Evolutionary conservation across 169 alveolate genomes (phyloP), one percentile per base, ranked within the genome.

Genomic region (Cryptosporidium muris): DNA sequence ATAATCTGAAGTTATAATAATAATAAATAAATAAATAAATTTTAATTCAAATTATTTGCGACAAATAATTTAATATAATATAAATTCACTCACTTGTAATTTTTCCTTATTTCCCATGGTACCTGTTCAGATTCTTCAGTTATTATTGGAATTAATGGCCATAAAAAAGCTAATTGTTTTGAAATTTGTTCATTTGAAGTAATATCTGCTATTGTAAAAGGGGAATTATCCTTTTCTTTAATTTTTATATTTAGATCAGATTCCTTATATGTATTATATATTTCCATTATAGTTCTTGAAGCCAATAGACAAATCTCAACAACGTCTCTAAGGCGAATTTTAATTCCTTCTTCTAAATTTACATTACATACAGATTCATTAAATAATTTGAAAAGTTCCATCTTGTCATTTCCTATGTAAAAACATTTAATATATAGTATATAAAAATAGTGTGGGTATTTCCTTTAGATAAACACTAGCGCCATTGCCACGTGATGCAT

Each of bases 131-230:
- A 63, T 52, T 88, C 91, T 63, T 88, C 91, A 43, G 88, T 62
- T 63, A 88, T 52, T 12, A 88, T 49, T 37, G 91, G 91, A 52
- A 88, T 81, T 80, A 52, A 25, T 3, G 88, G 89, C 80, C 80
- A 88, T 25, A 49, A 43, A 4, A 62, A 68, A n/a, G 16, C 51
- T 11, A 88, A 88, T 8, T 80, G 82, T 11, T 51, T 42, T 47
- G 81, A 53, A 51, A 88, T 88, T 49, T 80, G 36, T 51, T 80
- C 60, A 51, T 64, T 56, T 34, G 89, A 45, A 7, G 40, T 89
- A 54, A 65, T 45, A 60, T 89, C 88, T 4, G 92, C 89, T 2
- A 43, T 4, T n/a, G 85, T 74, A 8, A 74, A 66, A 12, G 85
- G 85, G 16, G 85, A 74, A 43, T 74, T 74, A 43, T 74, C 85